phyloP scores from a whole-genome alignment of 2,329 filamentous ascomycete species.

The Ceratocystiopsis minuta region DNA sequence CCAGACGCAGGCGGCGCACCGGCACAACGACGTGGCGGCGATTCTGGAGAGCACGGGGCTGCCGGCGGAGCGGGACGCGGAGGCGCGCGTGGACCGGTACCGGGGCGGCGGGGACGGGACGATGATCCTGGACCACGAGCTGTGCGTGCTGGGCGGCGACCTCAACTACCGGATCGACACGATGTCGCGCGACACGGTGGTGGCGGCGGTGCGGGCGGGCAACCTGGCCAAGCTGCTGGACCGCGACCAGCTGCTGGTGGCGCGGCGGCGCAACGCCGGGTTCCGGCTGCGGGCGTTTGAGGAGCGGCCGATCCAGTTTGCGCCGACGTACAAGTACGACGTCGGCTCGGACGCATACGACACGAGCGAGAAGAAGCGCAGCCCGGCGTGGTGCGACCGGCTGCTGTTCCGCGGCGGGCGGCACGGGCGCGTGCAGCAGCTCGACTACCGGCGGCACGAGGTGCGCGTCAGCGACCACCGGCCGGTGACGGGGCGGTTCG shows the following conservation, averaged over 20 bases:
- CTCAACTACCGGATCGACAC: slow-evolving; percentile 97
- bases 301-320: slow-evolving; percentile 81
- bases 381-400: slow-evolving; percentile 92
- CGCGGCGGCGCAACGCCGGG: slow-evolving; percentile 70
- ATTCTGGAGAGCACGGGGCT: slow-evolving; percentile 70
- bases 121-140: slow-evolving; percentile 91
- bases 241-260: slow-evolving; percentile 80
- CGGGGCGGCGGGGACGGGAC: slow-evolving; percentile 85
- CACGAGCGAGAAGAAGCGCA: slow-evolving; percentile 80
- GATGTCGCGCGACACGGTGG: slow-evolving; percentile 84
- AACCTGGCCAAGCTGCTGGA: slow-evolving; percentile 79
- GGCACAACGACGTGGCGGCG: slow-evolving; percentile 79
- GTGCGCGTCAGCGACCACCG: slow-evolving; percentile 82
- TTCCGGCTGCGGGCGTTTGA: slow-evolving; percentile 79
- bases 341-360: slow-evolving; percentile 91
- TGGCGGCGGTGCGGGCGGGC: slow-evolving; percentile 62
- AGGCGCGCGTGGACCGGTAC: slow-evolving; percentile 56
- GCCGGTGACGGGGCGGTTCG: slow-evolving; percentile 75
- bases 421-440: slow-evolving; percentile 58
- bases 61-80: slow-evolving; percentile 51
- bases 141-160: slow-evolving; percentile 92
- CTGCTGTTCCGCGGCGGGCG: slow-evolving; percentile 57
- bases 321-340: slow-evolving; percentile 97
- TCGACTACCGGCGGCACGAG: slow-evolving; percentile 79
- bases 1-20: slow-evolving; percentile 73